Base-by-base conservation (phyloP, 23 red algal species). In the Gracilaria gracilis region DNA sequence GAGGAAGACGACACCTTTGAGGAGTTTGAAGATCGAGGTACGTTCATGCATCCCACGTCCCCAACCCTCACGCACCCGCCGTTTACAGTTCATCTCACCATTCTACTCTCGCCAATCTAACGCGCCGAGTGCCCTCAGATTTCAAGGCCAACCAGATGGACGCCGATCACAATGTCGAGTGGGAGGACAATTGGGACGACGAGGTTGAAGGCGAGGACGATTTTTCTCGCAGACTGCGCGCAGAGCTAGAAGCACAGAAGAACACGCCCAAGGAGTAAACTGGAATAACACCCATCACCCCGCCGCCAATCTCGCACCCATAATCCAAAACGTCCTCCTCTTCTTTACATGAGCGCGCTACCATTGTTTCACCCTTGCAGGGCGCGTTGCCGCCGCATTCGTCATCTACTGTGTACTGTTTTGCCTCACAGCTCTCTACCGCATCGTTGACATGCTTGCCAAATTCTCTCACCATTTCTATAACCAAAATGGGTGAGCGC, bases 111-210 rank as follows among this genome's bases (percentile, higher is more conserved):
- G 11, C 42, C 42, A 11, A 4, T 46, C 42, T 46, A 46, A 11
- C 42, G 42, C 42, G 7, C 46, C 20, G 38, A 12, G 32, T 28
- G 1, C n/a, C 9, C 37, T 13, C 76, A 89, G 93, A 55, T n/a
- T 89, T 75, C 73, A 84, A 71, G 12, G 82, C 86, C 19, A 57
- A 46, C 57, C 55, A 86, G 25, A 48, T 47, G 24, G 25, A 13
- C 61, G 38, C 25, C 21, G 64, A 72, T 16, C 70, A 92, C n/a
- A 83, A 67, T 48, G 55, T 82, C 25, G 82, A 97, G 76, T 97
- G 95, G 95, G 80, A 97, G 79, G 95, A 97, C 57, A 91, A 97
- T 37, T 97, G 95, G 95, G 95, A 97, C 50, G 95, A 97, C 39
- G 95, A 97, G 75, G 90, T 89, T 4, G 85, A 83, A 46, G 90